Conservation (phyloP, 805 yeast genomes). For the Candida ascalaphidarum region DNA sequence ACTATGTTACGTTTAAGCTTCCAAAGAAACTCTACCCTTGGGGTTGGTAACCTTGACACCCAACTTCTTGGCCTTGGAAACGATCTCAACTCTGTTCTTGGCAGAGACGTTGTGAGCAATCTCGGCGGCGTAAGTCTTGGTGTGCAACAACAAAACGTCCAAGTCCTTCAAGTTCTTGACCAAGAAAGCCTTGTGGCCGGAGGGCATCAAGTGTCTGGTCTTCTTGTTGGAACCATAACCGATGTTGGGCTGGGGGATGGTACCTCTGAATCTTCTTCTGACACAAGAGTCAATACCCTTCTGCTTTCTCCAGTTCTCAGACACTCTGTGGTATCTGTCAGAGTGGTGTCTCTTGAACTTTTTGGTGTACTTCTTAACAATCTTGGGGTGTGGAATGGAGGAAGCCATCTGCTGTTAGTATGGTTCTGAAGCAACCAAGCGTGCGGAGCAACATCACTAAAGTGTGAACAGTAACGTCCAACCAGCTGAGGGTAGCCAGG, state of each 20-base stretch:
- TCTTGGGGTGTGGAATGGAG: slow-evolving; percentile 96
- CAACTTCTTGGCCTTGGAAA: slow-evolving; percentile 95
- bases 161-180: slow-evolving; percentile 90
- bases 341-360: slow-evolving; percentile 99
- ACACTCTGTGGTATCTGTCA: slow-evolving; percentile 98
- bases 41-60: slow-evolving; percentile 99
- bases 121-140: slow-evolving; percentile 99
- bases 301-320: slow-evolving; percentile 99
- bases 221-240: slow-evolving; percentile 99
- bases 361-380: slow-evolving; percentile 98
- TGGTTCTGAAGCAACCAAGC: too few species aligned
- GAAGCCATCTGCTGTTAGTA: slow-evolving; percentile 67
- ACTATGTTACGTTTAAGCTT: slow-evolving; percentile 58
- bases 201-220: slow-evolving; percentile 92
- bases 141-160: slow-evolving; percentile 93
- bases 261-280: slow-evolving; percentile 99
- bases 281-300: slow-evolving; percentile 99
- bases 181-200: slow-evolving; percentile 96
- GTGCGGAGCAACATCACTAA: too few species aligned
- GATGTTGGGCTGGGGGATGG: slow-evolving; percentile 97
- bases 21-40: slow-evolving; percentile 95
- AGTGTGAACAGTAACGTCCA: too few species aligned
- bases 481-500: too few species aligned
- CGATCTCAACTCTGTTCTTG: slow-evolving; percentile 93
- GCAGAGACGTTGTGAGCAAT: slow-evolving; percentile 98